Percentiles rank a stretch among this genome's conserved stretches.
phyloP scores from a whole-genome alignment of 495 filamentous ascomycete species.

The Neohortaea acidophila region DNA sequence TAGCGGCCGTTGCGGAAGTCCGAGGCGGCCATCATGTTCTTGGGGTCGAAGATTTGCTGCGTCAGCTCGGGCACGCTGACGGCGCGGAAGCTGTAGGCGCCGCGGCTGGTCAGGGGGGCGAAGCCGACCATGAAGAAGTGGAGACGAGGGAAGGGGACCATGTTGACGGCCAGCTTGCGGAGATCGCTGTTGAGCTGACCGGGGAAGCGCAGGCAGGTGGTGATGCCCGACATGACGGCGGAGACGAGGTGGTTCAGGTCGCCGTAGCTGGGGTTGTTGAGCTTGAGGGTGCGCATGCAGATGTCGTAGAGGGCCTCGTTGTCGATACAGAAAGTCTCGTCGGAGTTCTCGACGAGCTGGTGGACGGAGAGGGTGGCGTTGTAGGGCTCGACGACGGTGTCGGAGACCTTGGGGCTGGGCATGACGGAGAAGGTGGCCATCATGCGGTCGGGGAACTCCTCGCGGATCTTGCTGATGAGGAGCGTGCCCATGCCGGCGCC shows the following conservation, averaged over 20 bases:
- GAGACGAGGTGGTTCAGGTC: constrained; percentile 99
- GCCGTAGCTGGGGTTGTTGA: constrained; percentile 94
- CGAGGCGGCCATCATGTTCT: constrained; percentile 99
- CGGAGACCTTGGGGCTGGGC: constrained; percentile 98
- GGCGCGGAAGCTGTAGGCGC: constrained; percentile 88
- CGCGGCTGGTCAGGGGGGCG: constrained; percentile 93
- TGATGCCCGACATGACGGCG: constrained; percentile 98
- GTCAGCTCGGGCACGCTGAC: constrained; percentile 96
- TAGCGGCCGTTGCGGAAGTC: constrained; percentile 99
- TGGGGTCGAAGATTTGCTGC: constrained; percentile 99
- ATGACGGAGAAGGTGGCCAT: constrained; percentile 99
- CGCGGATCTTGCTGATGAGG: constrained; percentile 99
- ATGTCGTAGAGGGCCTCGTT: constrained; percentile 99
- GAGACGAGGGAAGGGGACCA: constrained; percentile 99
- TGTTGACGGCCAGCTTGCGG: constrained; percentile 99
- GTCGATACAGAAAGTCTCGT: constrained; percentile 99
- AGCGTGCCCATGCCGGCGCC: constrained; percentile 99
- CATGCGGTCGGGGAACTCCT: constrained; percentile 99
- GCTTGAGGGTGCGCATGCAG: constrained; percentile 99
- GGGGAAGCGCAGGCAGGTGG: constrained; percentile 96
- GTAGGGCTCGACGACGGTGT: constrained; percentile 99
- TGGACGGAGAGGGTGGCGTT: constrained; percentile 98
- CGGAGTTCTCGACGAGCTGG: constrained; percentile 99
- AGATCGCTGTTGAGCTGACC: constrained; percentile 99
- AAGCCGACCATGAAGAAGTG: constrained; percentile 99